Percentiles rank a stretch among this genome's conserved stretches.
Conservation (phyloP, 1,139 yeast species). For the Candida buenavistaensis region DNA sequence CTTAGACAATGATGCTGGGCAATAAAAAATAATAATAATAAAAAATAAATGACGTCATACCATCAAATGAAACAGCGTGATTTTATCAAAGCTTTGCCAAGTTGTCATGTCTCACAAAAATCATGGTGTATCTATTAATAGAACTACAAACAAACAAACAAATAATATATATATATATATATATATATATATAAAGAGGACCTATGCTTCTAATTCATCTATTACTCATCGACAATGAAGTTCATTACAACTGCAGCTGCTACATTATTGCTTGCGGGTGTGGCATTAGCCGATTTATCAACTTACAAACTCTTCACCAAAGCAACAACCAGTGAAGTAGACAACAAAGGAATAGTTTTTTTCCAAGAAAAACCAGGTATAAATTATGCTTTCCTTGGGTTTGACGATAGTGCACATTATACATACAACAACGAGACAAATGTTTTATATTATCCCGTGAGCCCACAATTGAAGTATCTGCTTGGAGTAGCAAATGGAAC, state of each 20-base stretch:
- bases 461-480: not conserved
- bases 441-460: not conserved
- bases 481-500: constrained; percentile 10
- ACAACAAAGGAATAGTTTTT: constrained; percentile 29
- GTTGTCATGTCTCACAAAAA: too few relatives aligned
- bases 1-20: too few relatives aligned
- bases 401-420: not conserved
- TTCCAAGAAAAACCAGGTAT: constrained; percentile 58
- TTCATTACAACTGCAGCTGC: constrained; percentile 10
- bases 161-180: too few relatives aligned
- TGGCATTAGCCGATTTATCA: constrained; percentile 20
- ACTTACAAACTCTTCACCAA: constrained; percentile 16
- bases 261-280: constrained; percentile 15
- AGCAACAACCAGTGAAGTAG: constrained; percentile 20
- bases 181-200: too few relatives aligned
- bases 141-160: too few relatives aligned
- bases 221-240: too few relatives aligned
- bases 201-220: too few relatives aligned
- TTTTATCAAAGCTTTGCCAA: too few relatives aligned
- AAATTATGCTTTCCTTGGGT: constrained; percentile 39
- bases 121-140: too few relatives aligned
- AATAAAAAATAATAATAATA: too few relatives aligned
- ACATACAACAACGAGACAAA: constrained; percentile 1
- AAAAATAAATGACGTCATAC: too few relatives aligned
- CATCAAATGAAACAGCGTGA: too few relatives aligned